phyloP scores from a whole-genome alignment of 2,329 filamentous ascomycete species.

The Talaromyces piceae region DNA sequence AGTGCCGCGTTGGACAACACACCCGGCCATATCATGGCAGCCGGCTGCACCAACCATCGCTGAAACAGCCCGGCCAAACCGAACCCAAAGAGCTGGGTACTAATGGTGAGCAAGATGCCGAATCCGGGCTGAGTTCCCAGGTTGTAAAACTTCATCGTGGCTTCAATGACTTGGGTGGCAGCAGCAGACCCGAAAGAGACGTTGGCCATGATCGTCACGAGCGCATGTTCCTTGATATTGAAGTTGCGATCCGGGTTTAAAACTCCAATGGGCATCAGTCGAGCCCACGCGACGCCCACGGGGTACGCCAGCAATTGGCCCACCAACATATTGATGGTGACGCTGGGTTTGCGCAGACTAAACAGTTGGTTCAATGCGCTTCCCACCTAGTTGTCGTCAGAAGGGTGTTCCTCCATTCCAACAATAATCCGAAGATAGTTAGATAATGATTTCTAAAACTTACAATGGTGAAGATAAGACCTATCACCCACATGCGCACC shows the following conservation, averaged over 20 bases:
- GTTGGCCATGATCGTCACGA: constrained; percentile 42
- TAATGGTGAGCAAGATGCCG: constrained; percentile 53
- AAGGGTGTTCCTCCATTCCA: background rate
- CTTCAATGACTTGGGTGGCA: constrained; percentile 32
- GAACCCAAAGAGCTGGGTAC: constrained; percentile 57
- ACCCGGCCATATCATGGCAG: constrained; percentile 59
- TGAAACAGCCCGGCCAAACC: constrained; percentile 54
- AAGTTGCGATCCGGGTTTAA: constrained; percentile 37
- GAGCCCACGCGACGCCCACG: constrained; percentile 33
- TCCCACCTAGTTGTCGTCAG: constrained; percentile 19
- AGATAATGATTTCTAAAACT: constrained; percentile 7
- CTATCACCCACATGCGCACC: constrained; percentile 32
- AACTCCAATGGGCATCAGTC: constrained; percentile 31
- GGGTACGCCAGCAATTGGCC: constrained; percentile 41
- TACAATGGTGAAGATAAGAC: constrained; percentile 31
- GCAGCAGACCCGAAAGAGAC: constrained; percentile 40
- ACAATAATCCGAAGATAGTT: background rate
- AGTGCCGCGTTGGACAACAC: constrained; percentile 46
- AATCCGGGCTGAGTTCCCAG: constrained; percentile 53
- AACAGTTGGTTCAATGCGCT: constrained; percentile 34
- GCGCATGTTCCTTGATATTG: constrained; percentile 36
- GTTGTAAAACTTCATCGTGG: constrained; percentile 45
- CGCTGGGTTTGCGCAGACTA: constrained; percentile 31
- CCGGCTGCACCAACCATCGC: constrained; percentile 52
- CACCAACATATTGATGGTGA: constrained; percentile 32